Evolutionary conservation across 805 yeast species (phyloP).

Genomic region (Hanseniaspora singularis): DNA sequence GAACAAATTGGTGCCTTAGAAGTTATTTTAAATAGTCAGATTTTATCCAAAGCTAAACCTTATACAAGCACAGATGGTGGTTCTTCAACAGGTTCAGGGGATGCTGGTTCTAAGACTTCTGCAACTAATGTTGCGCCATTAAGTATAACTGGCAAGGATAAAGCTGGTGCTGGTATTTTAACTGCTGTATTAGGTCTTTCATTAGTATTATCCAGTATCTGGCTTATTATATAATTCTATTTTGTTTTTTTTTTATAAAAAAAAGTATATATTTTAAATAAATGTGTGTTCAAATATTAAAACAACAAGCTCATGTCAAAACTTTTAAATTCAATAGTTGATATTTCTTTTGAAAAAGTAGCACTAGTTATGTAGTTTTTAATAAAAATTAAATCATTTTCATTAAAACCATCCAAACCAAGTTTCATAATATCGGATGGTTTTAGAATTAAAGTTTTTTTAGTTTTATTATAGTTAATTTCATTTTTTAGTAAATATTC

Average conservation of each 20-base stretch:
- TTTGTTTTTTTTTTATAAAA: not conserved
- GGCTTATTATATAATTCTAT: slow-evolving; percentile 31
- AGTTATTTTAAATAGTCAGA: slow-evolving; percentile 40
- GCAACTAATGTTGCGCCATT: slow-evolving; percentile 33
- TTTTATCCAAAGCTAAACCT: slow-evolving; percentile 39
- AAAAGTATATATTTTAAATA: not conserved
- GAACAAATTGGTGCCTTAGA: slow-evolving; percentile 71
- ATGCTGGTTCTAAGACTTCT: slow-evolving; percentile 37
- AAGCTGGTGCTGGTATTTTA: slow-evolving; percentile 59
- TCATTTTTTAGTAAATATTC: not conserved
- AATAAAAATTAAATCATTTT: slow-evolving; percentile 24
- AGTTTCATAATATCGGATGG: slow-evolving; percentile 21
- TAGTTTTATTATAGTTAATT: not conserved
- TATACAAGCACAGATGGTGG: slow-evolving; percentile 44
- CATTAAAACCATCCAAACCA: slow-evolving; percentile 28
- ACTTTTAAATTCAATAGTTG: not conserved
- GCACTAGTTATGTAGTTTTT: slow-evolving; percentile 15
- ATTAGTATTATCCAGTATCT: slow-evolving; percentile 33
- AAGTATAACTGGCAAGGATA: slow-evolving; percentile 35
- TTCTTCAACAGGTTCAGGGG: slow-evolving; percentile 42
- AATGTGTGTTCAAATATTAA: too few species aligned
- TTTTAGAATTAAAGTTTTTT: slow-evolving; percentile 14
- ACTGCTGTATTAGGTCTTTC: slow-evolving; percentile 44
- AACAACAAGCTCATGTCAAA: too few species aligned
- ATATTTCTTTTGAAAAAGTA: not conserved